These are phyloP conservation scores for Geoglossum glabrum DNA, from an alignment of 495 filamentous ascomycete genomes.

Conservation along the genomic window DNA sequence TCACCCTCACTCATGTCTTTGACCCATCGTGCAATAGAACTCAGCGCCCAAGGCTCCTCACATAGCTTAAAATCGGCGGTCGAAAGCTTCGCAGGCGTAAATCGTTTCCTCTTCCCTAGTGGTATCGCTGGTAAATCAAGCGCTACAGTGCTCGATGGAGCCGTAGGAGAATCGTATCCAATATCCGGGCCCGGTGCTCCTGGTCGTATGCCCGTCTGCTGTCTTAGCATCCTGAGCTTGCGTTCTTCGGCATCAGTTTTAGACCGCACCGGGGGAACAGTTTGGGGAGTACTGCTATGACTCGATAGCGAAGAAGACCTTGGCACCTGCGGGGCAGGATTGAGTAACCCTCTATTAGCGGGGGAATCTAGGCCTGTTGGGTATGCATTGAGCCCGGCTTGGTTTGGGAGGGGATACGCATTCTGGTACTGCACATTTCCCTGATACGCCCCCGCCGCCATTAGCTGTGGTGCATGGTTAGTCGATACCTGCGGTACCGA, in stretches of 20 bases:
- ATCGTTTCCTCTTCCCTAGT: constrained; percentile 36
- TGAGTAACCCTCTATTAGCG: constrained; percentile 5
- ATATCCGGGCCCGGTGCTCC: constrained; percentile 8
- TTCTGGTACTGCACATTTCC: constrained; percentile 4
- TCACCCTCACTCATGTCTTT: constrained; percentile 72
- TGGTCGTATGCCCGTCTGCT: constrained; percentile 16
- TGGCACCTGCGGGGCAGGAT: constrained; percentile 33
- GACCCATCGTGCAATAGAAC: constrained; percentile 70
- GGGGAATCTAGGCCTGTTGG: constrained; percentile 7
- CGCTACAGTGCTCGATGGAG: constrained; percentile 12
- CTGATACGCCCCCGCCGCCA: constrained; percentile 6
- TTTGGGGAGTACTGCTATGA: constrained; percentile 59
- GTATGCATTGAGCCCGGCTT: constrained; percentile 8
- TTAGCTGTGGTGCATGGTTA: constrained; percentile 30
- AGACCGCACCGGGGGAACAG: constrained; percentile 66
- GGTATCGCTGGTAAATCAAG: constrained; percentile 29
- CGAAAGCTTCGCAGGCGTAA: constrained; percentile 72
- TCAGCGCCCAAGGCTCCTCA: constrained; percentile 80
- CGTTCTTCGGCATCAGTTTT: constrained; percentile 78
- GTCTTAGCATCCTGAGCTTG: constrained; percentile 33
- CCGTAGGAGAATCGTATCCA: constrained; percentile 26
- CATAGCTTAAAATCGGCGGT: constrained; percentile 72
- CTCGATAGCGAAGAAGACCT: constrained; percentile 70
- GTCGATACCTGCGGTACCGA: constrained; percentile 18
- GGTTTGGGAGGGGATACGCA: constrained; percentile 4